phyloP scores from a whole-genome alignment of 495 filamentous ascomycete species.

The Penicillium goetzii region DNA sequence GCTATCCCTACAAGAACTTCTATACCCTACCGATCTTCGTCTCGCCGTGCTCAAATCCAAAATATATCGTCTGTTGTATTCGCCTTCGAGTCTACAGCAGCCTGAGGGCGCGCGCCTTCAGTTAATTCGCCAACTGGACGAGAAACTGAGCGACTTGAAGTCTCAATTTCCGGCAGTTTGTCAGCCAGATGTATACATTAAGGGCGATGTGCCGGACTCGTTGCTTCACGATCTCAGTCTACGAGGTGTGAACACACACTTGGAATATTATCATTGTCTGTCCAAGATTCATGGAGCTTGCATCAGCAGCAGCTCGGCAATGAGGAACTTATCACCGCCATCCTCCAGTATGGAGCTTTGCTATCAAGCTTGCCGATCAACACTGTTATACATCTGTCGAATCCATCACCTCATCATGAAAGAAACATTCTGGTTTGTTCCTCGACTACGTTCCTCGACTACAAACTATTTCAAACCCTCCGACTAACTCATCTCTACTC shows the following conservation, averaged over 20 bases:
- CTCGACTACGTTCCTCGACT: not conserved
- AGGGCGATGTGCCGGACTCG: not conserved
- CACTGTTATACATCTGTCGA: slow-evolving; percentile 4
- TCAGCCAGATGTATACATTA: not conserved
- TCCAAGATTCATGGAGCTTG: slow-evolving; percentile 6
- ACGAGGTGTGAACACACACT: slow-evolving; percentile 1
- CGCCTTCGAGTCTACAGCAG: not conserved
- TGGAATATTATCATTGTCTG: slow-evolving; percentile 9
- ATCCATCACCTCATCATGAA: not conserved
- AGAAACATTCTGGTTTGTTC: slow-evolving; percentile 6
- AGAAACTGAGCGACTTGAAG: slow-evolving; percentile 6
- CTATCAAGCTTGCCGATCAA: slow-evolving; percentile 1
- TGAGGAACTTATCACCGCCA: not conserved
- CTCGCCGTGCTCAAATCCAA: slow-evolving; percentile 8
- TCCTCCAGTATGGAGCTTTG: slow-evolving; percentile 7
- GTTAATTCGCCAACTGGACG: slow-evolving; percentile 3
- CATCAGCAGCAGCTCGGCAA: not conserved
- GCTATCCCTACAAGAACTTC: slow-evolving; percentile 4
- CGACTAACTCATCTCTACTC: not conserved
- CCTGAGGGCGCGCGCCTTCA: not conserved
- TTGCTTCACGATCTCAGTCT: slow-evolving; percentile 9
- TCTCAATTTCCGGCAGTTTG: slow-evolving; percentile 4
- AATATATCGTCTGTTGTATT: not conserved
- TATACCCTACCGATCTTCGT: slow-evolving; percentile 4
- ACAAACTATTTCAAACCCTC: too few species aligned